Evolutionary conservation across 805 yeast species (phyloP), one percentile per base, ranked within the genome.

Genomic region (Candida patagonica): DNA sequence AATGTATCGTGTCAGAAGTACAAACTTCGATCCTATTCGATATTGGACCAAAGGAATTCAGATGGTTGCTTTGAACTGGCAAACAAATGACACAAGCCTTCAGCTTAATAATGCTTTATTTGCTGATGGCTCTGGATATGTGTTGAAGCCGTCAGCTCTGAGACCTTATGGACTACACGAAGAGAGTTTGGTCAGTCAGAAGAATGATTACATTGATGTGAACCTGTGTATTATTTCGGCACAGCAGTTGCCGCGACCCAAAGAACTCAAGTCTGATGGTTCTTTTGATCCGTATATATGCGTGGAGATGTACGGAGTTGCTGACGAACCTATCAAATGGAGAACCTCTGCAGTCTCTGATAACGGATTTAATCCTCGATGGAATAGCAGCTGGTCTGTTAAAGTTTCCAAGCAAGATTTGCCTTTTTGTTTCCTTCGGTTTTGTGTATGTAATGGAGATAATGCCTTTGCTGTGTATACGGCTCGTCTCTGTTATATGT

Each of bases 41-140:
- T 86, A 75, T 53, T 92, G 99, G 98, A 68, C 68, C 37, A 65
- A 71, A 35, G 99, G 99, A 1, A 80, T 73, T 8, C 98, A 92
- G 55, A 75, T 92, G 86, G 97, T 84, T 4, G 97, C 98, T 0
- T 79, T 95, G 0, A 92, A 89, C 55, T 89, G 96, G 96, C 98
- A 89, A 59, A 80, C 92, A 0, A 80, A 75, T 55, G 98, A 92
- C 54, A 43, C 76, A 13, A 96, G 96, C 0, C 89, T 88, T 55
- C 95, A 87, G 54, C 53, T 92, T 8, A 88, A 87, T 56, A 82
- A 82, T 46, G 84, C 95, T 3, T 63, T 87, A 71, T 86, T 89
- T 58, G 74, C 74, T 37, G 38, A 26, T 16, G 13, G 13, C 9
- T 59, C 70, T 12, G 99, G 99, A 0, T 92, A 85, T 54, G 76